Percentiles rank a stretch among this genome's conserved stretches.
phyloP scores from a whole-genome alignment of 768 basidiomycete species.

The Flagelloscypha sp. region DNA sequence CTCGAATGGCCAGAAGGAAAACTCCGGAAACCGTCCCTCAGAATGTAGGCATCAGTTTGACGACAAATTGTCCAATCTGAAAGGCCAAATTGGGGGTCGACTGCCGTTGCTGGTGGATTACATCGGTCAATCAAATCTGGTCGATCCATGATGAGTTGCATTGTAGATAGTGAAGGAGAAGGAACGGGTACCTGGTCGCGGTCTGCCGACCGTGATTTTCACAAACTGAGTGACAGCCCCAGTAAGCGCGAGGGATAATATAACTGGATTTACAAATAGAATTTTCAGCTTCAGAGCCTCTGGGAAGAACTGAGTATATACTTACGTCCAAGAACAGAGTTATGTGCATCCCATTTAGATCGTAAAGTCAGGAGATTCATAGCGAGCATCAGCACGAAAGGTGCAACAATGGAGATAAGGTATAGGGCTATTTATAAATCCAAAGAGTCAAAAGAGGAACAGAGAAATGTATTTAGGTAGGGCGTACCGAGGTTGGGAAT shows the following conservation, averaged over 20 bases:
- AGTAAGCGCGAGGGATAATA: too few relatives aligned
- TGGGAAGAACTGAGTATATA: conserved; percentile 5
- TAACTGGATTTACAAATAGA: too few relatives aligned
- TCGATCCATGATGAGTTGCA: too few relatives aligned
- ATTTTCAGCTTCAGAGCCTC: too few relatives aligned
- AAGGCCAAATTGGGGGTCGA: conserved; percentile 65
- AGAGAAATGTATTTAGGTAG: too few relatives aligned
- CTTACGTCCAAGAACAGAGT: conserved; percentile 37
- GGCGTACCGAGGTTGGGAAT: conserved; percentile 64
- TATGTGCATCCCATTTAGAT: conserved; percentile 91
- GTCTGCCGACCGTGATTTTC: conserved; percentile 85
- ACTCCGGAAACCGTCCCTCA: conserved; percentile 84
- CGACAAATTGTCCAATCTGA: conserved; percentile 76
- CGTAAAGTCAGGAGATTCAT: conserved; percentile 67
- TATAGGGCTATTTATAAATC: too few relatives aligned
- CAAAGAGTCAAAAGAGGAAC: too few relatives aligned
- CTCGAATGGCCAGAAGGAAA: conserved; percentile 92
- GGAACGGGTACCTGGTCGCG: conserved; percentile 64
- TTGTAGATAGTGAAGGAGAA: neutral
- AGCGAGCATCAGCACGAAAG: conserved; percentile 57
- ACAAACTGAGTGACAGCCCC: conserved; percentile 77
- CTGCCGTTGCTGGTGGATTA: conserved; percentile 53
- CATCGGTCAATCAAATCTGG: conserved; percentile 70
- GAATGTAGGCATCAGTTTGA: conserved; percentile 45
- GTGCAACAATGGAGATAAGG: conserved; percentile 52